Evolutionary conservation across 257 asterid genomes (phyloP), one percentile per base, ranked within the genome.

Genomic region (Gentiana straminea): DNA sequence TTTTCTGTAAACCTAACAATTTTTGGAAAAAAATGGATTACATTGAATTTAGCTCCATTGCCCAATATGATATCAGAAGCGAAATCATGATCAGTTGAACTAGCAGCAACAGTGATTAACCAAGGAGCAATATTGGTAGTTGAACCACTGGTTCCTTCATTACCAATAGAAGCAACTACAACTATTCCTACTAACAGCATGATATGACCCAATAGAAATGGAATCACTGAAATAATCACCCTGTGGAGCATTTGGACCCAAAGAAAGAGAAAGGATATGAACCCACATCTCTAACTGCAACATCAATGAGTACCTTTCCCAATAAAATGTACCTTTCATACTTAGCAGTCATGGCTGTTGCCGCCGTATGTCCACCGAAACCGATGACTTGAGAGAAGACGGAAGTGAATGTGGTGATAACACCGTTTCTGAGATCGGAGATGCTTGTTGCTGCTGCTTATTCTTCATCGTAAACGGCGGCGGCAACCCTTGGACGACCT

Each of bases 71-170:
- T 71, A 34, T 79, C 86, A 45, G 98, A 84, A 12, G 76, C 70
- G 36, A 87, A 81, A 61, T 87, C 93, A 52, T 89, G 65, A 32
- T 87, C 98, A 0, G 86, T 87, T 39, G 95, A 82, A 49, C 84
- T 81, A 63, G 96, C 98, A 10, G 79, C 96, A 55, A 87, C 96
- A 1, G 98, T 91, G 55, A 87, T 76, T 71, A 91, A 73, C 98
- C 98, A 91, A 37, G 98, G 95, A 66, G 96, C 97, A 64, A 85
- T 75, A 74, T 91, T 91, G 10, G 90, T 76, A 3, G 85, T 90
- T 3, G 88, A 79, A n/a, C 97, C 95, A 3, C 75, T 36, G 34
- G 4, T 61, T 38, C 90, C 95, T 65, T 58, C 92, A 59, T 91
- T 91, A 61, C 95, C 98, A 59, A 69, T 93, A 4, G 98, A 91